Percentiles rank a stretch among this genome's conserved stretches.
These are phyloP conservation scores for Epichloe elymi DNA, from an alignment of 2,329 filamentous ascomycete species.

Conservation along the genomic window DNA sequence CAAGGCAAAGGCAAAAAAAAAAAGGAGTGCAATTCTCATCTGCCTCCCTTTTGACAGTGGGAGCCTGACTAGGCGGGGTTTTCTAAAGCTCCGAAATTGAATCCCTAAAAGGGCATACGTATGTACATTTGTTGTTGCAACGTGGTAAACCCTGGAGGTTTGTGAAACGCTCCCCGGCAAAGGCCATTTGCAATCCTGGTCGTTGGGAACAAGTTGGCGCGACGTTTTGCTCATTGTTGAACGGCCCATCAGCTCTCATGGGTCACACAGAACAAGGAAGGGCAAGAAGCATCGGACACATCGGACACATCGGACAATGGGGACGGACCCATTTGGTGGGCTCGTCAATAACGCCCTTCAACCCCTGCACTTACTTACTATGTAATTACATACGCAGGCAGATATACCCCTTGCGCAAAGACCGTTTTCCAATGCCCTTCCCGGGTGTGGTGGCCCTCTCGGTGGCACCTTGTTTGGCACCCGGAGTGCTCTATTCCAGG, in stretches of 20 bases:
- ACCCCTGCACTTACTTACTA: not conserved
- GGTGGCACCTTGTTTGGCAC: not conserved
- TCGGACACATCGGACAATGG: no score
- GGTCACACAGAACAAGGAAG: not conserved
- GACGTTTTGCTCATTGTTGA: not conserved
- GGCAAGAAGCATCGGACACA: not conserved
- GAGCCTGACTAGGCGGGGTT: no score
- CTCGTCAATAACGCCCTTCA: no score
- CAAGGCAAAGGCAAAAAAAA: no score
- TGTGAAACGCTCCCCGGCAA: constrained; percentile 2
- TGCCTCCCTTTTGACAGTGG: no score
- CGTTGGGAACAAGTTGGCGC: no score
- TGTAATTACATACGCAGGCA: no score
- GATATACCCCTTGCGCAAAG: not conserved
- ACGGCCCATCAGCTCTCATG: not conserved
- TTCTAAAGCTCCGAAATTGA: not conserved
- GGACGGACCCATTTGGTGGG: no score
- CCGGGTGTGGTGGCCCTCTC: not conserved
- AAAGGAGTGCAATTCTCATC: no score
- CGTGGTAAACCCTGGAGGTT: not conserved
- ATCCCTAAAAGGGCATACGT: not conserved
- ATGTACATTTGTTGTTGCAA: not conserved
- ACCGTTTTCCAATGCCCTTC: not conserved
- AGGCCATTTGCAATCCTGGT: not conserved
- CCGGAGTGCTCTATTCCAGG: no score